phyloP scores from a whole-genome alignment of 768 basidiomycete genomes.

The Rhizopogon roseolus region DNA sequence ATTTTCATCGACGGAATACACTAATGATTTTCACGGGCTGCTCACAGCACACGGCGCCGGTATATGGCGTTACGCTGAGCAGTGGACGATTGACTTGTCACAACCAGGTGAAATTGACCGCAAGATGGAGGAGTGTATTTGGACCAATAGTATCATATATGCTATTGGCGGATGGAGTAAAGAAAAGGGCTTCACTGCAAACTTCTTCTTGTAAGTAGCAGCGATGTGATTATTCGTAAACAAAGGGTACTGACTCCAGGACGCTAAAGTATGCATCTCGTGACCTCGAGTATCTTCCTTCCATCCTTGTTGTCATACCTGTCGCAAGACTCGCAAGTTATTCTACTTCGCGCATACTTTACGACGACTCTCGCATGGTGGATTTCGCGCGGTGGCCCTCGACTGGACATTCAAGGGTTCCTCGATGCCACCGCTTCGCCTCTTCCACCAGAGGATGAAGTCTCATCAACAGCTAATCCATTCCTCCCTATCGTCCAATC shows the following conservation, averaged over 20 bases:
- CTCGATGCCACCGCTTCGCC: conserved; percentile 27
- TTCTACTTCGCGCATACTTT: conserved; percentile 26
- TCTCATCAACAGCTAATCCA: conserved; percentile 24
- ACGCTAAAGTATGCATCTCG: conserved; percentile 19
- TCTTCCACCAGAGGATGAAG: conserved; percentile 2
- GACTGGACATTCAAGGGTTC: conserved; percentile 24
- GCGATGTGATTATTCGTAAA: neutral
- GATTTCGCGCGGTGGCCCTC: conserved; percentile 25
- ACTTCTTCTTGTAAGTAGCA: conserved; percentile 47
- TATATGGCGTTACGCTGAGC: conserved; percentile 19
- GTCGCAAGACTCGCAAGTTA: conserved; percentile 13
- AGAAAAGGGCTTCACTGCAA: conserved; percentile 35
- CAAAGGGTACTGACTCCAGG: too few relatives aligned
- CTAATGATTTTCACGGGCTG: conserved; percentile 10
- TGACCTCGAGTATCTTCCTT: conserved; percentile 26
- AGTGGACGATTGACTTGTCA: conserved; percentile 38
- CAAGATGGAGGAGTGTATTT: conserved; percentile 61
- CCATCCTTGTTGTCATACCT: conserved; percentile 15
- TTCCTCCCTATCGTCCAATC: conserved; percentile 37
- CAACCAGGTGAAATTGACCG: conserved; percentile 34
- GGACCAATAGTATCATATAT: conserved; percentile 51
- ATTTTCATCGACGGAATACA: conserved; percentile 18
- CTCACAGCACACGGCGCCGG: neutral
- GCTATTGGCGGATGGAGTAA: conserved; percentile 53
- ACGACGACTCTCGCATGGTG: conserved; percentile 19